A percentile compares a stretch with the other conserved stretches of the same genome.
Conservation (phyloP, 2,329 filamentous ascomycete genomes). For the Calycina herbarum region DNA sequence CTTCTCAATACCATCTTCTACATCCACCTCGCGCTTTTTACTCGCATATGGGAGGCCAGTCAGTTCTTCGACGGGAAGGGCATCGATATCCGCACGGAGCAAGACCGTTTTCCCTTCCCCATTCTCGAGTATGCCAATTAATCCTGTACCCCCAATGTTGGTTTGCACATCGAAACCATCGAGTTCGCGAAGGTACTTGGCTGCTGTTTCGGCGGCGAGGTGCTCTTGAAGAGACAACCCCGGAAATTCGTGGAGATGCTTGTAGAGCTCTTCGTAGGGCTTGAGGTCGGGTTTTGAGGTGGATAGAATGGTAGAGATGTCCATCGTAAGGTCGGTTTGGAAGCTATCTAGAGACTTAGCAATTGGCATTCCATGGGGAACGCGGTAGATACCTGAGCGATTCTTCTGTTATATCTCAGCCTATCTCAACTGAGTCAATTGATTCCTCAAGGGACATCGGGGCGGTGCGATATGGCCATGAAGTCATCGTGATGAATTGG, state of each 20-base stretch:
- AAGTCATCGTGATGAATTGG: background rate
- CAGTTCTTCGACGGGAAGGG: conserved; percentile 55
- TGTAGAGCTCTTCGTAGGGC: conserved; percentile 55
- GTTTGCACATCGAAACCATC: conserved; percentile 46
- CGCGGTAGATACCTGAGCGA: background rate
- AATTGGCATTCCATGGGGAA: background rate
- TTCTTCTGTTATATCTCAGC: background rate
- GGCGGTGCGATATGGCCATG: background rate
- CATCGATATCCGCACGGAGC: conserved; percentile 63
- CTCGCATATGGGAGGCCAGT: conserved; percentile 58
- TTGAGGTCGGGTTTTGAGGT: conserved; percentile 20
- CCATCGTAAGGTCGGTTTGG: conserved; percentile 3
- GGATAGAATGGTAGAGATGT: conserved; percentile 15
- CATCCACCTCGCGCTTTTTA: conserved; percentile 40
- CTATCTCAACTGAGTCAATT: background rate
- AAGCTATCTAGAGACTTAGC: background rate
- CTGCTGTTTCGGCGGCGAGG: conserved; percentile 50
- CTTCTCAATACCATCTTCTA: conserved; percentile 46
- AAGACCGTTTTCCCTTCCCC: conserved; percentile 55
- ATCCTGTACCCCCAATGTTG: conserved; percentile 58
- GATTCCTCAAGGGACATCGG: background rate
- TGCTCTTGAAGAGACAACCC: conserved; percentile 59
- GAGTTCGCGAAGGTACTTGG: conserved; percentile 40
- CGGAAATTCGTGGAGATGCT: conserved; percentile 57
- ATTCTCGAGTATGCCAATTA: conserved; percentile 57